phyloP scores from a whole-genome alignment of 768 basidiomycete species.

The Galerina sulciceps region DNA sequence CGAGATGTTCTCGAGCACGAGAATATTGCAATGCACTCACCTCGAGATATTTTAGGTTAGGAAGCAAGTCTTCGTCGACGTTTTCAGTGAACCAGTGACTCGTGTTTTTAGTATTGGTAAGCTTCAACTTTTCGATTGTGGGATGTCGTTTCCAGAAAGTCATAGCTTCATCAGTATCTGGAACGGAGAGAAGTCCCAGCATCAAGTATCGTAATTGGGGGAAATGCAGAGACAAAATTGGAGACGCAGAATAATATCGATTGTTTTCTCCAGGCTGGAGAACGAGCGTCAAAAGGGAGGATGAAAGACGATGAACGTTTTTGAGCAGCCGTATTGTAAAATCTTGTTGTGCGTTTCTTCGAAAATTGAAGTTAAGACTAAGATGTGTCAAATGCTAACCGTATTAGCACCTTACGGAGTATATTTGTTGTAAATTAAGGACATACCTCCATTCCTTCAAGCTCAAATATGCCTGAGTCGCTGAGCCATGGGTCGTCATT shows the following conservation, averaged over 20 bases:
- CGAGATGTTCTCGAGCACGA: no score
- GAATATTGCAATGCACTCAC: no score
- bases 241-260: not conserved
- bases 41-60: no score
- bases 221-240: not conserved
- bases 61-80: no score
- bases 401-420: no score
- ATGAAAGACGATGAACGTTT: no score
- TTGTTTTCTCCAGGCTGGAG: not conserved
- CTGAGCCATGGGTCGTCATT: not conserved
- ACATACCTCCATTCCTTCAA: not conserved
- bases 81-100: not conserved
- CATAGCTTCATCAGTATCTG: not conserved
- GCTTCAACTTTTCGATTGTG: not conserved
- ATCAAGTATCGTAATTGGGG: not conserved
- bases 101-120: not conserved
- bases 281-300: not conserved
- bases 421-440: not conserved
- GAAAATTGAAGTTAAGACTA: not conserved
- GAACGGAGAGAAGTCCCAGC: not conserved
- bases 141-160: not conserved
- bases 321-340: no score
- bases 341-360: not conserved
- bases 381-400: not conserved
- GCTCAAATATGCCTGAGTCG: not conserved